Conservation (phyloP, 2,329 filamentous ascomycete genomes). For the Colletotrichum orbiculare region DNA sequence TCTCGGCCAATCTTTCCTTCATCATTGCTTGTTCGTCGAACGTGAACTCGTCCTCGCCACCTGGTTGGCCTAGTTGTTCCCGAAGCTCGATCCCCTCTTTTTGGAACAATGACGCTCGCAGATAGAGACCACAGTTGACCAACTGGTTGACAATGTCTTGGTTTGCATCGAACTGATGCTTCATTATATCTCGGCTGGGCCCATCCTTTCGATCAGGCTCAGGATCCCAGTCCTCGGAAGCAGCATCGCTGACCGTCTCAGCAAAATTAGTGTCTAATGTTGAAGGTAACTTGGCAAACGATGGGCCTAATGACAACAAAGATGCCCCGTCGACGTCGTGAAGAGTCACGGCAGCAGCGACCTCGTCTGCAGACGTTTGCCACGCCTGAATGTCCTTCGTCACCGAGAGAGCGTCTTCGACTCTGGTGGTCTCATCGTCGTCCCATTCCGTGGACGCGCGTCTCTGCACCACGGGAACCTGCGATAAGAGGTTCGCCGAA, state of each 20-base stretch:
- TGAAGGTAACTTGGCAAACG: conserved; percentile 5
- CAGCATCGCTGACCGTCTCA: conserved; percentile 1
- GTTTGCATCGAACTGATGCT: conserved; percentile 40
- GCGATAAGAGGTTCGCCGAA: conserved; percentile 36
- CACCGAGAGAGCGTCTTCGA: conserved; percentile 27
- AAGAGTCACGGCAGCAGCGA: conserved; percentile 41
- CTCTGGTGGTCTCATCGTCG: conserved; percentile 28
- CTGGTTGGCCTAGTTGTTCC: conserved; percentile 36
- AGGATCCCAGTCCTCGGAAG: conserved; percentile 40
- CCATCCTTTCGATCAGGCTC: conserved; percentile 39
- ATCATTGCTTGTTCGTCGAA: conserved; percentile 38
- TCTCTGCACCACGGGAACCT: not conserved
- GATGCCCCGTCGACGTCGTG: conserved; percentile 27
- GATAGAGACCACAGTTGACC: conserved; percentile 39
- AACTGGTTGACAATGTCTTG: conserved; percentile 40
- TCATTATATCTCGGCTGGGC: conserved; percentile 39
- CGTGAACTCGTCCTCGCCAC: conserved; percentile 24
- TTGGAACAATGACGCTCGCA: conserved; percentile 41
- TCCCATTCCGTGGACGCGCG: conserved; percentile 27
- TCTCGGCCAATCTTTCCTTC: conserved; percentile 43
- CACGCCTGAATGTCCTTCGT: conserved; percentile 41
- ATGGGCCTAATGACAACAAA: conserved; percentile 5
- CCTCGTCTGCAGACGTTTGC: conserved; percentile 42
- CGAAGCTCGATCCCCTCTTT: conserved; percentile 40
- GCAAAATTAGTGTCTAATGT: not conserved